Base-by-base conservation (phyloP, 2,329 filamentous ascomycete genomes). In the Hypoxylon sp. region DNA sequence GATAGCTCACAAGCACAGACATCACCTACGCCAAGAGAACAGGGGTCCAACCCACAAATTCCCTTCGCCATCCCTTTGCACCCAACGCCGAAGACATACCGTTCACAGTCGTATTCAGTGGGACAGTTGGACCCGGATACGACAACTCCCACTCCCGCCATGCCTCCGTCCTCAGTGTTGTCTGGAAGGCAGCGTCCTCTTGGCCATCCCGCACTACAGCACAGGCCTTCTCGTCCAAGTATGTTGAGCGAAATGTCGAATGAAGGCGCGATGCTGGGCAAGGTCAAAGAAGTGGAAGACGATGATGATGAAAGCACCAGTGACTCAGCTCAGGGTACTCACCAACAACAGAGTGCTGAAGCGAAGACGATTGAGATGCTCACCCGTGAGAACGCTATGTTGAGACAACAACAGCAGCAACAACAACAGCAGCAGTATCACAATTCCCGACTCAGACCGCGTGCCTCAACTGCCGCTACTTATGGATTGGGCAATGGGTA, bases 61-160 rank as follows among this genome's bases (percentile, higher is more conserved):
- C 92, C 93, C 0, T 97, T 97, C 74, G 87, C 92, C 5, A 96
- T 97, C 70, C 94, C 94, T 3, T 84, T 97, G 19, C 92, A 97
- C 68, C 94, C 95, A 0, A 96, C 93, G 0, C 92, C 92, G 1
- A 98, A 98, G 79, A 94, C 93, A 0, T 96, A 97, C 73, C 90
- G 96, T 45, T 99, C 96, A 5, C 93, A 97, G 78, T 98, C 96
- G 3, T 98, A 98, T 78, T 98, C 95, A 0, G 95, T 97, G 50
- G 94, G 94, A 3, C 94, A 97, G 76, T 83, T 94, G 65, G 94
- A 97, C 56, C 86, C 90, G 0, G 92, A 95, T 63, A 80, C 80
- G 1, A 74, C 79, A 12, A 74, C 74, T 2, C 73, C 79, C 14
- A 74, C 74, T 2, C 73, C 80, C 12, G 74, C 79, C 2, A 79